Conservation (phyloP, 2,329 filamentous ascomycete genomes). For the Aspergillus fischeri region DNA sequence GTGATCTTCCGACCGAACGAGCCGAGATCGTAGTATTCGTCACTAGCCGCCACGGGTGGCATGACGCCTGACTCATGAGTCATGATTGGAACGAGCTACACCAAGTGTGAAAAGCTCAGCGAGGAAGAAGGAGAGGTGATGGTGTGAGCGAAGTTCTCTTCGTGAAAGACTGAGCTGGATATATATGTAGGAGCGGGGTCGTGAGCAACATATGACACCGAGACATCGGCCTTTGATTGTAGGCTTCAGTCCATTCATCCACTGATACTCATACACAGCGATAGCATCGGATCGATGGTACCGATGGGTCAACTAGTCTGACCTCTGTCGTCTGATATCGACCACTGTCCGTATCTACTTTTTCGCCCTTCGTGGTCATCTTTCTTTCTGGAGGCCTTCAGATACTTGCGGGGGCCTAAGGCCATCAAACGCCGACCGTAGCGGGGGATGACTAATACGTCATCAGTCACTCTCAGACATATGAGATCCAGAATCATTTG, state of each 20-base stretch:
- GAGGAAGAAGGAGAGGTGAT: background rate
- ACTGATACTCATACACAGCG: too few relatives aligned
- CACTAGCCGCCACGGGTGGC: background rate
- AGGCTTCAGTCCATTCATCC: too few relatives aligned
- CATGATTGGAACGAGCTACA: background rate
- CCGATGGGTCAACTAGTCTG: background rate
- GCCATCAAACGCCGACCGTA: too few relatives aligned
- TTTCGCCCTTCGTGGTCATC: background rate
- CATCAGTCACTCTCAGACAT: too few relatives aligned
- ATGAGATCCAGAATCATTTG: too few relatives aligned
- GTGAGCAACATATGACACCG: background rate
- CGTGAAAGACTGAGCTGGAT: background rate
- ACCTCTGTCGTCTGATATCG: background rate
- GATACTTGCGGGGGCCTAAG: background rate
- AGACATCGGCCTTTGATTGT: background rate
- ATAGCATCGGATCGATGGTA: too few relatives aligned
- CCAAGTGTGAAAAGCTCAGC: background rate
- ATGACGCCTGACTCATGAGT: background rate
- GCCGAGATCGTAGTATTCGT: constrained; percentile 33
- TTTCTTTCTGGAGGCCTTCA: too few relatives aligned
- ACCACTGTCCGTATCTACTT: background rate
- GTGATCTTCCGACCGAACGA: constrained; percentile 32
- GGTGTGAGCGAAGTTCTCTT: background rate
- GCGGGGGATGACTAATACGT: background rate
- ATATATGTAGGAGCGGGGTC: background rate